These are phyloP conservation scores for Chrysochromulina parva DNA, from an alignment of 78 protist species.

Conservation along the genomic window DNA sequence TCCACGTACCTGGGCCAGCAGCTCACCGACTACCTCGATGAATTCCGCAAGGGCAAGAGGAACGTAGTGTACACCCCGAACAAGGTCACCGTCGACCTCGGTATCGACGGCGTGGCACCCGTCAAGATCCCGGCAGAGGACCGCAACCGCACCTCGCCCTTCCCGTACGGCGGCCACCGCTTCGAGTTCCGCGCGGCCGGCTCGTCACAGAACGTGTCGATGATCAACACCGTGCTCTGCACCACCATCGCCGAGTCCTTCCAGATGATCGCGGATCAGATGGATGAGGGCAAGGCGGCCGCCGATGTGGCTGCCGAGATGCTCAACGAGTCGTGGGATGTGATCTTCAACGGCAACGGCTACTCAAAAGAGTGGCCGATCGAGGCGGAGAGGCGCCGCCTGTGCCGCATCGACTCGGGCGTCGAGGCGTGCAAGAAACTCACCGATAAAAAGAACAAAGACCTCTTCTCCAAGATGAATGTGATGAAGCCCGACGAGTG, in stretches of 20 bases:
- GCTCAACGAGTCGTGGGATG: conserved; percentile 55
- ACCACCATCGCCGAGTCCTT: conserved; percentile 58
- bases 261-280: conserved; percentile 30
- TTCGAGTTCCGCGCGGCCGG: conserved; percentile 92
- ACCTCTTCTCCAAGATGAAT: conserved; percentile 55
- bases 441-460: conserved; percentile 71
- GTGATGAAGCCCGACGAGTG: conserved; percentile 68
- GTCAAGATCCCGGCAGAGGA: conserved; percentile 74
- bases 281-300: conserved; percentile 40
- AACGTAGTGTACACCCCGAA: conserved; percentile 35
- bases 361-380: conserved; percentile 78
- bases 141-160: conserved; percentile 94
- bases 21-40: conserved; percentile 40
- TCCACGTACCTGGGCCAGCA: conserved; percentile 85
- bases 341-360: conserved; percentile 86
- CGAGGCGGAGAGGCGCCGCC: conserved; percentile 72
- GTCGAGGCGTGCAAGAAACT: conserved; percentile 64
- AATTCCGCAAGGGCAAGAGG: not conserved
- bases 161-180: conserved; percentile 87
- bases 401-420: conserved; percentile 56
- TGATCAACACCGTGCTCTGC: conserved; percentile 61
- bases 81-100: conserved; percentile 45
- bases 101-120: conserved; percentile 67
- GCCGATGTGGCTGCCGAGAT: conserved; percentile 61
- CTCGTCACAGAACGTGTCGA: conserved; percentile 70